phyloP scores from a whole-genome alignment of 1,284 basidiomycete species.

The Volvariella volvacea region DNA sequence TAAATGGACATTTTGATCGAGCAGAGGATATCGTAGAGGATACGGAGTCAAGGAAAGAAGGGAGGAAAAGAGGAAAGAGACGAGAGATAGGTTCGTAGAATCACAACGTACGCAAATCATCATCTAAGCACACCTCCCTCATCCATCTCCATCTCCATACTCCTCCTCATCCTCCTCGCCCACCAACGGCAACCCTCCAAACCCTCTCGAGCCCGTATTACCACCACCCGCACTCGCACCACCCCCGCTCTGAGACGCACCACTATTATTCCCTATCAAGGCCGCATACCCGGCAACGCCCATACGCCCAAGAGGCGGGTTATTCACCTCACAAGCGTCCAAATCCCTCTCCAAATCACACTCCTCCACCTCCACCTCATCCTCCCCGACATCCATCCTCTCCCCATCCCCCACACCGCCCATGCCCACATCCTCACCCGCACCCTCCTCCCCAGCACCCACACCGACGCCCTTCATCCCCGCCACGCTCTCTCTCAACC shows the following conservation, averaged over 20 bases:
- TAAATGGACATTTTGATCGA: no score
- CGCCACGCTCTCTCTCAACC: constrained; percentile 42
- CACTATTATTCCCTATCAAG: constrained; percentile 2
- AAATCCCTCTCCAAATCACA: constrained; percentile 36
- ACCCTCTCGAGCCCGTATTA: constrained; percentile 3
- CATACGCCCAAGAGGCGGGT: neutral
- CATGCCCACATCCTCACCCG: constrained; percentile 30
- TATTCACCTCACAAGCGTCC: constrained; percentile 26
- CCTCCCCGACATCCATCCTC: constrained; percentile 15
- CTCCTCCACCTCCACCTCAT: constrained; percentile 33
- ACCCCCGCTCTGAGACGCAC: neutral
- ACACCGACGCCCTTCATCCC: constrained; percentile 18
- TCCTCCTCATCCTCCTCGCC: constrained; percentile 7
- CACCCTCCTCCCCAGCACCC: constrained; percentile 13
- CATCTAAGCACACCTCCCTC: no score
- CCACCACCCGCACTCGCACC: constrained; percentile 1
- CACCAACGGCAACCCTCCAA: constrained; percentile 7
- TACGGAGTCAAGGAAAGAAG: no score
- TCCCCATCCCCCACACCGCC: constrained; percentile 28
- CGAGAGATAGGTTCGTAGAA: no score
- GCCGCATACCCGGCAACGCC: neutral
- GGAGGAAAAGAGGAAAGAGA: no score
- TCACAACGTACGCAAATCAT: no score
- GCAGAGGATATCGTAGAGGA: no score
- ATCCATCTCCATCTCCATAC: no score